Conservation (phyloP, 2,329 filamentous ascomycete genomes). For the Tolypocladium tundrense region DNA sequence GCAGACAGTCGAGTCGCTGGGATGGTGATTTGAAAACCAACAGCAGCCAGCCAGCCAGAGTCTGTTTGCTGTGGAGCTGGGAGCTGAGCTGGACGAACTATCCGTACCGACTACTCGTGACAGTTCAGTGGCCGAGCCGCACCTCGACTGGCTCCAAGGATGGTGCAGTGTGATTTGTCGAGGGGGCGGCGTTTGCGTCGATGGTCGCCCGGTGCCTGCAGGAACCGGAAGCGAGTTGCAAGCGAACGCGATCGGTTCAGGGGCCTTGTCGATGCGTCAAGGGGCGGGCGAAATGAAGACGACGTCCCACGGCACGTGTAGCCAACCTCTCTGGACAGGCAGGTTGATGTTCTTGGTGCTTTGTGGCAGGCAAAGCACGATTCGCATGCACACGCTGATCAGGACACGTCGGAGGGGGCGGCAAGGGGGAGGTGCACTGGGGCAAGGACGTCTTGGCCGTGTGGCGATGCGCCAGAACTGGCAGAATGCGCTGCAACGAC, state of each 20-base stretch:
- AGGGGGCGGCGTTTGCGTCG: neutral
- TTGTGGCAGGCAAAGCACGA: neutral
- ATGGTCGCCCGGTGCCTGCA: constrained; percentile 1
- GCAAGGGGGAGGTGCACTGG: neutral
- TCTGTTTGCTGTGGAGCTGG: neutral
- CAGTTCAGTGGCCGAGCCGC: neutral
- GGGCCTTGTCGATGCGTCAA: neutral
- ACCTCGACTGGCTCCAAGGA: neutral
- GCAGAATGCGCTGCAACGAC: neutral
- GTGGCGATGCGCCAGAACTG: constrained; percentile 6
- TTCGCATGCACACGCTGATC: neutral
- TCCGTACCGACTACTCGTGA: neutral
- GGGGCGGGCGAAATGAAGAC: neutral
- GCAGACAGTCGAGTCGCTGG: neutral
- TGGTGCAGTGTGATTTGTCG: neutral
- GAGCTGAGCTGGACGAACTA: neutral
- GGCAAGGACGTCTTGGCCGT: neutral
- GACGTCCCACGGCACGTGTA: neutral
- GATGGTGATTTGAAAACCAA: neutral
- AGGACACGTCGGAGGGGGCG: neutral
- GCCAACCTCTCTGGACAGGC: neutral
- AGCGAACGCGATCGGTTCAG: neutral
- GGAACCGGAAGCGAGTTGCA: constrained; percentile 1
- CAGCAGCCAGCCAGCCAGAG: neutral
- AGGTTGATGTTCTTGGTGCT: neutral